Base-by-base conservation (phyloP, 116 monocot species). In the Posidonia oceanica region DNA sequence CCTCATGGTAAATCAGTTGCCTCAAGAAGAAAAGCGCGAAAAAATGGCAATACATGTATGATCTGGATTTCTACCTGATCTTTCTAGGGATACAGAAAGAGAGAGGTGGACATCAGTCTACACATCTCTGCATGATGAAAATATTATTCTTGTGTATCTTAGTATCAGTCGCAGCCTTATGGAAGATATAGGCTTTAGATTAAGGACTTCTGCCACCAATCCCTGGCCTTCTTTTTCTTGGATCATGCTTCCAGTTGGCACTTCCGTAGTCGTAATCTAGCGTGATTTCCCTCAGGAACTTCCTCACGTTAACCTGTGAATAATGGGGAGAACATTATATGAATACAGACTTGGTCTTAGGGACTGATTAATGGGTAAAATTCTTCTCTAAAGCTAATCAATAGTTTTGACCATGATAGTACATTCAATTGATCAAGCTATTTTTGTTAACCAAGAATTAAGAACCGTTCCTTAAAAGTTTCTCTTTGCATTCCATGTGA, bases 241-340 rank as follows among this genome's bases (percentile, higher is more conserved):
- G 85, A 22, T 85, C 85, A 66, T 85, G 75, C 37, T 60, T 79
- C 12, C 36, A 0, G 63, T 85, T 85, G n/a, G 78, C 59, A 44
- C 79, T 73, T 70, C 81, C 81, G 53, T 76, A 72, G 62, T 85
- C 76, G 21, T 85, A 85, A 69, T 85, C 85, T 58, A 76, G 62
- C 13, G 81, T 78, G 40, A 71, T 36, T 66, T 76, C 80, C 51
- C 60, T 22, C 8, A 80, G 66, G 14, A 76, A 38, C 70, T 76
- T 79, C 60, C 79, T 76, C 12, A 39, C 14, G 56, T 79, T 66
- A 22, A 73, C 76, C 81, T 79, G 79, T 6, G 65, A 10, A 75
- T 53, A 23, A 53, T 36, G 40, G 20, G n/a, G 17, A 41, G 14
- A 42, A 2, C 4, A 48, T 7, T 7, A 12, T 10, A 48, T 48